Evolutionary conservation across 2,329 filamentous ascomycete species (phyloP), one percentile per base, ranked within the genome.

Genomic region (Neofusicoccum ribis): DNA sequence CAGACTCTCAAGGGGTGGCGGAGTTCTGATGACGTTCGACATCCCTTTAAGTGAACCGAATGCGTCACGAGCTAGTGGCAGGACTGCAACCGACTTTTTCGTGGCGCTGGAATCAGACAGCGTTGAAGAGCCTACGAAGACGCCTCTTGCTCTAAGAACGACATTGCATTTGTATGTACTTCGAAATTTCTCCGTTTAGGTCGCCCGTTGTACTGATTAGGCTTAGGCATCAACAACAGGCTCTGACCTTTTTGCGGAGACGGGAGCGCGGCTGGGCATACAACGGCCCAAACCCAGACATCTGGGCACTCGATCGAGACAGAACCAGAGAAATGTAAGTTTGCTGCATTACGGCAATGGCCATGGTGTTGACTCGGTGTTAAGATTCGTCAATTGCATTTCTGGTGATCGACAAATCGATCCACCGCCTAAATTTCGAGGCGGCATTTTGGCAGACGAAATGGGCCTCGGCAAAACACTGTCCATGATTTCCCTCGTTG

Each of bases 391-490:
- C 9, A 43, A 58, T 2, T 9, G 20, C 3, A 6, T 58, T 14
- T 31, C 37, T 5, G 52, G 52, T 1, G 7, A 58, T n/a, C 17
- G 14, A 3, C 52, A 87, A 68, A 79, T 79, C 20, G 77, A 84
- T 50, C 83, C 85, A 63, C 91, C 91, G 0, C 82, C 85, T 1
- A 86, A 92, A 70, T 87, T 88, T 1, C 81, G 88, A 9, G 91
- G 91, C 34, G 91, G 91, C 3, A 88, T 94, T 41, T 79, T 94
- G 20, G 91, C 91, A 14, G 91, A 94, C 74, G 92, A 93, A 88
- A 95, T 95, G 91, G 91, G 91, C 31, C 81, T 94, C n/a, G 91
- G 91, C 8, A 95, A 94, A 78, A 93, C 91, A 0, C 77, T 67
- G 39, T 62, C 34, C 27, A 65, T 63, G 46, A 62, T 65, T 37